A percentile compares a stretch with the other conserved stretches of the same genome.
Conservation (phyloP, 768 basidiomycete species). For the Lactifluus rugatus region DNA sequence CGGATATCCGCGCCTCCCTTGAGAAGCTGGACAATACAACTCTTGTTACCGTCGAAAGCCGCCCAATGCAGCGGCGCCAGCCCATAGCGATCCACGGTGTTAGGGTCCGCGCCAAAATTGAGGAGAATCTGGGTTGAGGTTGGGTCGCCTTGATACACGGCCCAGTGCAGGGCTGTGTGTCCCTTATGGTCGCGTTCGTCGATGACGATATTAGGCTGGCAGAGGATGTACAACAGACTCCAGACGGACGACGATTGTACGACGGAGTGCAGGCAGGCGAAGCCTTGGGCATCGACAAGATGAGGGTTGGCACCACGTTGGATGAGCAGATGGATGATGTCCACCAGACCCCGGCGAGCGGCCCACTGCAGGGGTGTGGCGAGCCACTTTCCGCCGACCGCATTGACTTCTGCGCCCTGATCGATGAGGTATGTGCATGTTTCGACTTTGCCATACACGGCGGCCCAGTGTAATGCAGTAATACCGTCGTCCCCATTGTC, state of each 20-base stretch:
- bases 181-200: constrained; percentile 84
- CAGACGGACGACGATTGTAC: constrained; percentile 89
- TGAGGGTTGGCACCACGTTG: constrained; percentile 84
- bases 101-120: constrained; percentile 72
- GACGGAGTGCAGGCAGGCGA: constrained; percentile 87
- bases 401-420: constrained; percentile 89
- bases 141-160: constrained; percentile 93
- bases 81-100: constrained; percentile 65
- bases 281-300: constrained; percentile 84
- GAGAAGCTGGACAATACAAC: constrained; percentile 71
- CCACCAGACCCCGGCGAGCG: constrained; percentile 91
- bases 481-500: constrained; percentile 86
- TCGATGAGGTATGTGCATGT: constrained; percentile 83
- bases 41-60: constrained; percentile 79
- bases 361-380: constrained; percentile 98
- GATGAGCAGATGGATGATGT: constrained; percentile 85
- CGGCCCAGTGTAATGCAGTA: constrained; percentile 94
- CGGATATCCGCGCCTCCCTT: constrained; percentile 79
- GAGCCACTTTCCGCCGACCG: constrained; percentile 79
- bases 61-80: constrained; percentile 89
- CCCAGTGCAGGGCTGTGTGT: constrained; percentile 96
- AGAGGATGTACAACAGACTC: constrained; percentile 82
- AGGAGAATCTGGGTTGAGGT: constrained; percentile 85
- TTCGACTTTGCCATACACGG: constrained; percentile 82
- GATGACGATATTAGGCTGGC: constrained; percentile 74